Evolutionary conservation across 371 early-diverging fungal species (phyloP), one percentile per base, ranked within the genome.

Genomic region (Massospora cicadina): DNA sequence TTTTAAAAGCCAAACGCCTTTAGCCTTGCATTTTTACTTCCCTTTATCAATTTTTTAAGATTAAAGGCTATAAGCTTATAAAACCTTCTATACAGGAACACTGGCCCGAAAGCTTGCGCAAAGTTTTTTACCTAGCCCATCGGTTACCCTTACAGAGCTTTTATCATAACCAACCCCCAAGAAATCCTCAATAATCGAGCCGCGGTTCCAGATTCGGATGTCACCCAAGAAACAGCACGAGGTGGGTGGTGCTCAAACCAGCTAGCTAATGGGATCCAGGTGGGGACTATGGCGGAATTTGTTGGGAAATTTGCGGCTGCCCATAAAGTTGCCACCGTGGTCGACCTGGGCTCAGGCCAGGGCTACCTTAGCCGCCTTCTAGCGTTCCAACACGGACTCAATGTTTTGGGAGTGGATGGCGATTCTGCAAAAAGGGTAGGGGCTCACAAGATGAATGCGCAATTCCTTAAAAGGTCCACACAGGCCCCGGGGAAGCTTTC

Each of bases 381-480:
- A 28, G 88, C 88, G 0, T 85, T 79, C 66, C 79, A 83, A 53
- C 81, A 83, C 68, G 74, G 74, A 2, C 67, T 83, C 32, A 75
- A 80, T n/a, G 89, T 91, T 0, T 69, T 92, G 26, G 93, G 89
- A 1, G 81, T 92, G 0, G 93, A 92, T 64, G 81, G 82, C 55
- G 79, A 83, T 32, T 77, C 80, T 57, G 71, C 83, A 0, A 91
- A 91, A 71, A 90, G 87, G 1, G 80, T 83, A 54, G 91, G 91
- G 0, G 90, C 93, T 1, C 78, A 85, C 60, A 2, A 24, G n/a
- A 63, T 63, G 13, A 55, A 63, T n/a, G 3, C 3, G 5, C 3
- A 63, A 25, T 43, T 5, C 29, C 5, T n/a, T 2, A 62, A 62
- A 62, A 43, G 43, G 43, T 43, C 43, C 10, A 43, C 43, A 17